phyloP scores from a whole-genome alignment of 2,329 filamentous ascomycete genomes.

The Westerdykella aurantiaca region DNA sequence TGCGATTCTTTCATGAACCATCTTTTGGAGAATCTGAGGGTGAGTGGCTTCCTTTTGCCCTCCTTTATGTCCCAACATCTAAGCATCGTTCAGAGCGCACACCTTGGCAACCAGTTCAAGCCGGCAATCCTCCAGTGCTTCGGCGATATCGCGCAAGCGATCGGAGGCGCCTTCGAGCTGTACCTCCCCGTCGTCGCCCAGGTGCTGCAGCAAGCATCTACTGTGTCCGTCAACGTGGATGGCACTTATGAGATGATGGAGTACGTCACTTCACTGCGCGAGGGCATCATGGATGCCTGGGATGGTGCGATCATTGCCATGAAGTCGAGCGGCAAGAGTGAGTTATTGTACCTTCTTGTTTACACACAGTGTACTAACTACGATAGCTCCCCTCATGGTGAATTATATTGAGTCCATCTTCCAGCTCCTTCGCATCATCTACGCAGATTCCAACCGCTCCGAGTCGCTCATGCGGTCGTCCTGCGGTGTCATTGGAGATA shows the following conservation, averaged over 20 bases:
- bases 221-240: constrained; percentile 71
- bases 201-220: constrained; percentile 87
- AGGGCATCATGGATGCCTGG: constrained; percentile 99
- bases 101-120: constrained; percentile 94
- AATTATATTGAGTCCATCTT: constrained; percentile 83
- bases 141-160: constrained; percentile 93
- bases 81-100: constrained; percentile 56
- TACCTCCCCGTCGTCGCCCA: constrained; percentile 90
- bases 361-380: constrained; percentile 25
- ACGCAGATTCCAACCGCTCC: constrained; percentile 77
- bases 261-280: constrained; percentile 88
- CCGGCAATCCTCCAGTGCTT: constrained; percentile 97
- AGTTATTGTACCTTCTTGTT: constrained; percentile 33
- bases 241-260: constrained; percentile 93
- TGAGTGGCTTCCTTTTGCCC: constrained; percentile 39
- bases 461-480: constrained; percentile 87
- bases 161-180: constrained; percentile 83
- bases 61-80: constrained; percentile 2
- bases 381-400: constrained; percentile 60
- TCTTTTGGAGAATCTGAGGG: constrained; percentile 82
- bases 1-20: constrained; percentile 99
- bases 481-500: constrained; percentile 95
- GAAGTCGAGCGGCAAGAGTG: constrained; percentile 74
- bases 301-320: constrained; percentile 93
- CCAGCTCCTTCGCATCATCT: constrained; percentile 73